Evolutionary conservation across 345 rosid genomes (phyloP), one percentile per base, ranked within the genome.

Genomic region (Melastoma malabathricum): DNA sequence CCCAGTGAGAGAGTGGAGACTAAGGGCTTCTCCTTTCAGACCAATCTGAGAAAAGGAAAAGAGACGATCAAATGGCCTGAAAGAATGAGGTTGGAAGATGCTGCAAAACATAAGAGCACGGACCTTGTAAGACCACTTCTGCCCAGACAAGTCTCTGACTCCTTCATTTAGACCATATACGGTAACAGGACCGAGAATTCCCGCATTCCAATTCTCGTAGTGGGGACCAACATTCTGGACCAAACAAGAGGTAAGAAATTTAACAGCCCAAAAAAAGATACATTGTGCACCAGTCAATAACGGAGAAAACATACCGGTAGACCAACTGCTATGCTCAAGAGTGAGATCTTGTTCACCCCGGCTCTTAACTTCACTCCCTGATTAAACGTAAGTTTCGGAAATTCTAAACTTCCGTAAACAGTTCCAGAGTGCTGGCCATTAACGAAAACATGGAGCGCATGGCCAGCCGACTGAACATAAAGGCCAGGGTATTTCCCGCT

Each of bases 51-150:
- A 19, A 17, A 22, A 39, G 57, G 27, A 54, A 17, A 39, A 13
- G 50, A 29, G 43, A 55, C 52, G 1, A 22, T 45, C 31, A 27
- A 12, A 39, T 47, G 59, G 17, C 59, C 27, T 44, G 6, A 29
- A 31, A 48, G 25, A 27, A 54, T 16, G 43, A 58, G 1, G 46
- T 47, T 12, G 12, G 15, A 51, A 50, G 16, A 52, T 18, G 6
- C 16, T n/a, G 48, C 6, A 10, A 50, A 16, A 34, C 14, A 48
- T 20, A 23, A 44, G 19, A 19, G 39, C 25, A 58, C 61, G 59
- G 59, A 92, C 98, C 94, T 88, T 85, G 68, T 93, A 93, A 44
- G 90, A 64, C 99, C 99, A 93, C 60, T 88, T 88, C 75, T 88
- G 95, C 97, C 97, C 83, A 18, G 99, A 77, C 53, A 93, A 62